These are phyloP conservation scores for Eucalyptus decipiens DNA, from an alignment of 345 rosid genomes.

Conservation along the genomic window DNA sequence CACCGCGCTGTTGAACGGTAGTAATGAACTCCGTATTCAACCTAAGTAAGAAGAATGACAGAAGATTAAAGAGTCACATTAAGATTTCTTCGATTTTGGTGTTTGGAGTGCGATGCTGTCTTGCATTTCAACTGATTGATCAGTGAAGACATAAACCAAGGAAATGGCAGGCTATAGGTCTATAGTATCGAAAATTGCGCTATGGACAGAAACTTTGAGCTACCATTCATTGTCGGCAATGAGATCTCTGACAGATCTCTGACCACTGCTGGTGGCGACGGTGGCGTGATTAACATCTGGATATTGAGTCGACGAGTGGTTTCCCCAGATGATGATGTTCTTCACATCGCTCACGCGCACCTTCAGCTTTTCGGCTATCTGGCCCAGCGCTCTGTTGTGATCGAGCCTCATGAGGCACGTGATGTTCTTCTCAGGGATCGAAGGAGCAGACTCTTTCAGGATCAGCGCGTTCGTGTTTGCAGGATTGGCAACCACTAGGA, in stretches of 20 bases:
- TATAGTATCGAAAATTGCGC: background rate
- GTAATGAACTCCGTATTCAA: constrained; percentile 44
- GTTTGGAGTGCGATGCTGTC: background rate
- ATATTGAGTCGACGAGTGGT: constrained; percentile 88
- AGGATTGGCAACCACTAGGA: constrained; percentile 74
- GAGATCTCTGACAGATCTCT: constrained; percentile 31
- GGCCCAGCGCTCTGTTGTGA: constrained; percentile 74
- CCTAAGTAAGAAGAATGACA: constrained; percentile 2
- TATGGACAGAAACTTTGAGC: background rate
- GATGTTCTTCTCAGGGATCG: constrained; percentile 65
- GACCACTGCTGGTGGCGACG: constrained; percentile 18
- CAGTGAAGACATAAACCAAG: background rate
- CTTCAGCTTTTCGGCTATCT: constrained; percentile 48
- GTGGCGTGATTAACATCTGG: constrained; percentile 78
- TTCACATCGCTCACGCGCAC: constrained; percentile 49
- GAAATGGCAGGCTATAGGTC: background rate
- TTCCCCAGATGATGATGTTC: constrained; percentile 77
- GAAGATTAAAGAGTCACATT: background rate
- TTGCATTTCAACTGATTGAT: background rate
- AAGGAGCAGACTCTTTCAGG: constrained; percentile 76
- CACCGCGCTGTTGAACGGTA: constrained; percentile 66
- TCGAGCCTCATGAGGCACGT: constrained; percentile 80
- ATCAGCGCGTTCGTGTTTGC: constrained; percentile 84
- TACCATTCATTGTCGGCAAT: constrained; percentile 53
- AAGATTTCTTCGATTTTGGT: background rate